Conservation (phyloP, 768 basidiomycete genomes). For the Brasilioporus rufonigricans region DNA sequence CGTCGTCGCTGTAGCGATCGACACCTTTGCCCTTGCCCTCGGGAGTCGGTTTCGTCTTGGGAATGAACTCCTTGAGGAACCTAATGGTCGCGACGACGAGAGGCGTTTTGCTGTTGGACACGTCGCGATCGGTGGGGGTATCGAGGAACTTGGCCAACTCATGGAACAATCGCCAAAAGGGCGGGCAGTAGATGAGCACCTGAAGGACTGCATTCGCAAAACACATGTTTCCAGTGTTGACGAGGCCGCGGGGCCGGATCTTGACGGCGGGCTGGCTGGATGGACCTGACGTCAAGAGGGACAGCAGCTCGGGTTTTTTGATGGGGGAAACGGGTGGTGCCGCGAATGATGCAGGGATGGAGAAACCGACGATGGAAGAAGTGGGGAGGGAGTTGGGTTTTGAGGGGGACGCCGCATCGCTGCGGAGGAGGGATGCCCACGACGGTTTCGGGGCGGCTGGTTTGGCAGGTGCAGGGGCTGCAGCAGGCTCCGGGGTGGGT, state of each 20-base stretch:
- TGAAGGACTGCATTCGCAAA: constrained; percentile 96
- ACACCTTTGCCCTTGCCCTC: constrained; percentile 41
- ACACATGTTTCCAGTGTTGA: constrained; percentile 97
- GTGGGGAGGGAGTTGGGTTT: constrained; percentile 56
- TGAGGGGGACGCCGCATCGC: constrained; percentile 38
- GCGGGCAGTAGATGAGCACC: constrained; percentile 83
- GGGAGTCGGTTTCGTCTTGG: constrained; percentile 21
- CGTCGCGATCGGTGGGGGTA: constrained; percentile 25
- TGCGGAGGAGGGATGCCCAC: constrained; percentile 71
- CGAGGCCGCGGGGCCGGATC: constrained; percentile 73
- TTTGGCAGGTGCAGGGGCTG: constrained; percentile 18
- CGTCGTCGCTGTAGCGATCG: constrained; percentile 41
- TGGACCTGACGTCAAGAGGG: constrained; percentile 48
- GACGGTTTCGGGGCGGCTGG: constrained; percentile 52
- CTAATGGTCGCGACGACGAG: constrained; percentile 65
- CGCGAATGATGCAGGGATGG: constrained; percentile 52
- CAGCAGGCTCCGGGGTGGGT: neutral
- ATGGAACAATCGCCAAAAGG: constrained; percentile 75
- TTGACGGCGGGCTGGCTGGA: constrained; percentile 21
- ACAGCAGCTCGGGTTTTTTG: constrained; percentile 51
- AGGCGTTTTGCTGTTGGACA: constrained; percentile 41
- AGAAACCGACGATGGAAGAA: constrained; percentile 72
- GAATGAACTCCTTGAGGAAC: constrained; percentile 76
- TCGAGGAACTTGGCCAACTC: constrained; percentile 60
- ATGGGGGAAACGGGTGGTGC: constrained; percentile 30